These are phyloP conservation scores for Neostapfia colusana DNA, from an alignment of 176 grass and related monocot species.

Conservation along the genomic window DNA sequence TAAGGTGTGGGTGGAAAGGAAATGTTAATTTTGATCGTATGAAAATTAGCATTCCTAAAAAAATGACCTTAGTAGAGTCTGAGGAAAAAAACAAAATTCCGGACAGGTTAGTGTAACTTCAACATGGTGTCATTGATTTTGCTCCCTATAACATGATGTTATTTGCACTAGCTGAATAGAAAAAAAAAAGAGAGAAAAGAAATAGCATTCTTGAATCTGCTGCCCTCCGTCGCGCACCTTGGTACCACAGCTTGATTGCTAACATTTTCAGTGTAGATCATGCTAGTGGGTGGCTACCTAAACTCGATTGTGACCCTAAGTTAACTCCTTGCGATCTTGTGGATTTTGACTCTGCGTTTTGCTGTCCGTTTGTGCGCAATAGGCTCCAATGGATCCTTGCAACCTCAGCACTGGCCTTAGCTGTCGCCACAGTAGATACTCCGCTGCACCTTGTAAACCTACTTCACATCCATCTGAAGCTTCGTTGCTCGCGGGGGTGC, in stretches of 20 bases:
- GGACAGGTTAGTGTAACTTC: too few species aligned
- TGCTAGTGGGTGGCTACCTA: background rate
- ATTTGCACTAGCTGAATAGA: background rate
- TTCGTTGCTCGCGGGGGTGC: conserved; percentile 25
- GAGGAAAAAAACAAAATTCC: too few species aligned
- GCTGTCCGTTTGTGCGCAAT: background rate
- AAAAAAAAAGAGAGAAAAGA: background rate
- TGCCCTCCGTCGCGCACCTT: background rate
- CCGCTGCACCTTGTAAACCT: background rate
- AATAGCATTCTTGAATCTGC: background rate
- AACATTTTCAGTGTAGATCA: background rate
- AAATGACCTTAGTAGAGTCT: too few species aligned
- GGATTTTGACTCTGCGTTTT: background rate
- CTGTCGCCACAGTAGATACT: too few species aligned
- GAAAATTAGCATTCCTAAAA: too few species aligned
- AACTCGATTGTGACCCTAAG: background rate
- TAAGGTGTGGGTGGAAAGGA: too few species aligned
- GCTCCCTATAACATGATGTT: background rate
- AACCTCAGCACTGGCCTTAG: background rate
- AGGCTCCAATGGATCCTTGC: background rate
- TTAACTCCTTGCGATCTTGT: background rate
- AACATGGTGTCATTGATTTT: too few species aligned
- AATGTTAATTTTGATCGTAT: too few species aligned
- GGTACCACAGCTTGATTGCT: background rate
- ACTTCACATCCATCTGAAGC: conserved; percentile 1